Base-by-base conservation (phyloP, 768 basidiomycete genomes). In the Lactifluus echinatus region DNA sequence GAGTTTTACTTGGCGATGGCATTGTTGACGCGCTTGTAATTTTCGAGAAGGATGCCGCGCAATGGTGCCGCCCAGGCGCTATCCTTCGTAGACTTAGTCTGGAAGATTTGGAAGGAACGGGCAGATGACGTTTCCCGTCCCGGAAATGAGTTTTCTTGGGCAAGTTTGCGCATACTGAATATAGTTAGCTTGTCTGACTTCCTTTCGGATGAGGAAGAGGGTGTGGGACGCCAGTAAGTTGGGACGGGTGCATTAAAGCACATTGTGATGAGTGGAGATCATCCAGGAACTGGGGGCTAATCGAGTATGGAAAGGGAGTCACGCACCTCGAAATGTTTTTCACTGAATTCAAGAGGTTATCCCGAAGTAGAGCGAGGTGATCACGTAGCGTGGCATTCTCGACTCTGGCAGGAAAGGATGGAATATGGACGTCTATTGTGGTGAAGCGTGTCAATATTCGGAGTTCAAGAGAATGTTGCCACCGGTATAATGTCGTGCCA, bases 1-100 rank as follows among this genome's bases (percentile, higher is more conserved):
- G 29, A 37, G 12, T 51, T 53, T 42, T 23, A 63, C 60, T 57
- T 50, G 23, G 60, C 63, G 50, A 62, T 48, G 39, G 63, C 63
- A 17, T 50, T 52, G 63, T 63, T 53, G 17, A 54, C 36, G 23
- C 55, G 56, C 42, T 46, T 55, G 36, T 63, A 63, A 24, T 47
- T 61, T 48, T 63, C 60, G 46, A 63, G 50, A 50, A 63, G 50
- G 44, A 40, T 24, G 34, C 12, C 46, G 45, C 63, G 60, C 33
- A 53, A 26, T 15, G 63, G 63, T 15, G 63, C 60, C 39, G 62
- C 52, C 60, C 63, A 63, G 17, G 60, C 63, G 34, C 36, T 44
- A 46, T 53, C 46, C 24, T 47, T 51, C 14, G 50, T 55, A 0
- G 63, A 63, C 19, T 36, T 47, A 21, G 63, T 31, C 45, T 31